phyloP scores from a whole-genome alignment of 2,329 filamentous ascomycete genomes.

The Arthrobotrys entomopaga region DNA sequence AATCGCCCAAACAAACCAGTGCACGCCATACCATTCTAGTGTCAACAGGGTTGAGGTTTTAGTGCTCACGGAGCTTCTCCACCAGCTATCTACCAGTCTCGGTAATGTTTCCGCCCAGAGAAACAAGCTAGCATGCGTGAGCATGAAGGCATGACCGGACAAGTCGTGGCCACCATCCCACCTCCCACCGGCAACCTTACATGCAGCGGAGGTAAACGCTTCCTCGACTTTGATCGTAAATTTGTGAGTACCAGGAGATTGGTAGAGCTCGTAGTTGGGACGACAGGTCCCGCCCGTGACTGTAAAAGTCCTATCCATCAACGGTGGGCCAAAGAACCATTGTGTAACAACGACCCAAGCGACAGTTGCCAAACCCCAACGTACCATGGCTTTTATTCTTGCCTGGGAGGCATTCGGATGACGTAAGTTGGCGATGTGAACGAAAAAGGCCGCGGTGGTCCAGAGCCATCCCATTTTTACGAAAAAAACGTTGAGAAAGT shows the following conservation, averaged over 20 bases:
- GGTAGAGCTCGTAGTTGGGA: conserved; percentile 63
- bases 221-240: conserved; percentile 64
- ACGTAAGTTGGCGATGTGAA: conserved; percentile 77
- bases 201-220: conserved; percentile 78
- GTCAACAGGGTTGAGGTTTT: conserved; percentile 69
- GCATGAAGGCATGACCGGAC: conserved; percentile 91
- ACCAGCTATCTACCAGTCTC: conserved; percentile 48
- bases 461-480: conserved; percentile 97
- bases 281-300: conserved; percentile 88
- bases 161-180: conserved; percentile 98
- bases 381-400: conserved; percentile 68
- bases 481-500: conserved; percentile 90
- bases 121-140: conserved; percentile 84
- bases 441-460: conserved; percentile 78
- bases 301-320: conserved; percentile 91
- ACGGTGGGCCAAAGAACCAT: conserved; percentile 91
- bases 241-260: conserved; percentile 63
- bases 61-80: conserved; percentile 62
- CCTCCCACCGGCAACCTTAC: conserved; percentile 80
- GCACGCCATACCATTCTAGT: conserved; percentile 59
- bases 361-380: conserved; percentile 77
- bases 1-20: conserved; percentile 68
- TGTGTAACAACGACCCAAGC: conserved; percentile 91
- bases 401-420: conserved; percentile 61
- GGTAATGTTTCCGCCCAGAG: conserved; percentile 79